Conservation (phyloP, 106 monocot species). For the Iris macrosiphon region DNA sequence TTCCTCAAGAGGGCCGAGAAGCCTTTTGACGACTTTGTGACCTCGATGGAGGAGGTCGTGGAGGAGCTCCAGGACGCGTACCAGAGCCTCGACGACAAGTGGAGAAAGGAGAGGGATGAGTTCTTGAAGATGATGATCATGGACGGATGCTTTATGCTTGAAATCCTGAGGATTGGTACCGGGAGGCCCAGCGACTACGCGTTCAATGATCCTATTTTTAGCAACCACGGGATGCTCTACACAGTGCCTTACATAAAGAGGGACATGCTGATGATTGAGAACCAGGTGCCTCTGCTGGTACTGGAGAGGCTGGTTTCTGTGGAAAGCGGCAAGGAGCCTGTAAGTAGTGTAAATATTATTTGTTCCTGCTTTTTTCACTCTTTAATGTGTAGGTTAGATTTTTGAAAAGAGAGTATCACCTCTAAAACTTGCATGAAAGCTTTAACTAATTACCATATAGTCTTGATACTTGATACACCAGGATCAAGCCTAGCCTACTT, state of each 20-base stretch:
- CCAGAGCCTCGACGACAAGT: slow-evolving; percentile 27
- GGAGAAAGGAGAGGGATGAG: slow-evolving; percentile 14
- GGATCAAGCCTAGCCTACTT: too few relatives aligned
- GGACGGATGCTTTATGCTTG: slow-evolving; percentile 64
- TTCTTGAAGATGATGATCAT: slow-evolving; percentile 53
- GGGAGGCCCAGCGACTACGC: slow-evolving; percentile 37
- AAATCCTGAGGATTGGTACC: slow-evolving; percentile 36
- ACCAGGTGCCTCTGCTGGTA: slow-evolving; percentile 73
- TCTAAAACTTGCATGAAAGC: too few relatives aligned
- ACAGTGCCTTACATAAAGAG: slow-evolving; percentile 58
- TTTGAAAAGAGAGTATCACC: too few relatives aligned
- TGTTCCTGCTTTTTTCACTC: too few relatives aligned
- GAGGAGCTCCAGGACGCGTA: slow-evolving; percentile 35
- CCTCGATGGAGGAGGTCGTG: slow-evolving; percentile 27
- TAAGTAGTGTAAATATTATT: neutral
- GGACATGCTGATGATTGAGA: slow-evolving; percentile 94
- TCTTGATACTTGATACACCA: too few relatives aligned
- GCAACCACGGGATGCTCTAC: slow-evolving; percentile 68
- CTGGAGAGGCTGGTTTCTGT: slow-evolving; percentile 48
- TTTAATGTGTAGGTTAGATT: too few relatives aligned
- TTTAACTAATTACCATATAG: too few relatives aligned
- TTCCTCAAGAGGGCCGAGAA: slow-evolving; percentile 38
- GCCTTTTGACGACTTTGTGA: slow-evolving; percentile 32
- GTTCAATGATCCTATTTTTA: slow-evolving; percentile 77
- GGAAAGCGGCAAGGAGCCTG: slow-evolving; percentile 19